Evolutionary conservation across 2,329 filamentous ascomycete genomes (phyloP).

Genomic region (Cytospora leucostoma): DNA sequence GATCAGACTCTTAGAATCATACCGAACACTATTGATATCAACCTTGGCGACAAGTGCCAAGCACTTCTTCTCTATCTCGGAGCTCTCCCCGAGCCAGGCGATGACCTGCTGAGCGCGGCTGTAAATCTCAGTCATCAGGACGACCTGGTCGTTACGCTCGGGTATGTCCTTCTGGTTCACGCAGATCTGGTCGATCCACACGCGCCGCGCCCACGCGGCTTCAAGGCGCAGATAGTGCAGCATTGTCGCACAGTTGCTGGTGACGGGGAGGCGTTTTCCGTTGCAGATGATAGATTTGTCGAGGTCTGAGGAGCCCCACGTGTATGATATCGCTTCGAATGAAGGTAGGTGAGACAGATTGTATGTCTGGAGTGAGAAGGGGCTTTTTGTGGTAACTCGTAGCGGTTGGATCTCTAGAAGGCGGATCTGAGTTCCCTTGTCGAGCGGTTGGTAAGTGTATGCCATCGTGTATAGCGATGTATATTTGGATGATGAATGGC

Average conservation of each 20-base stretch:
- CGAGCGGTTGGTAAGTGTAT: background rate
- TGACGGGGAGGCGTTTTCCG: constrained; percentile 13
- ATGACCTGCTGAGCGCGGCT: constrained; percentile 24
- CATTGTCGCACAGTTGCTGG: constrained; percentile 19
- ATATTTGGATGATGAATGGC: too few relatives aligned
- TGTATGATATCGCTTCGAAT: constrained; percentile 20
- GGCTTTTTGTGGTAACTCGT: background rate
- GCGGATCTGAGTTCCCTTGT: background rate
- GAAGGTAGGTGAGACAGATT: background rate
- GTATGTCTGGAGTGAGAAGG: constrained; percentile 2
- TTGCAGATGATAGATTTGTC: constrained; percentile 40
- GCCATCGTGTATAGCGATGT: too few relatives aligned
- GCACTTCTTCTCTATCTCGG: background rate
- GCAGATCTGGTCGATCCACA: constrained; percentile 32
- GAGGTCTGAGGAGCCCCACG: constrained; percentile 8
- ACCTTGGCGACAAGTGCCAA: background rate
- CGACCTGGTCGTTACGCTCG: constrained; percentile 29
- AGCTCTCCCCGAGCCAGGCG: background rate
- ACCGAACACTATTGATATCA: background rate
- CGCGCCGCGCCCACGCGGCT: background rate
- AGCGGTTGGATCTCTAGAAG: background rate
- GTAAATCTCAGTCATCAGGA: constrained; percentile 28
- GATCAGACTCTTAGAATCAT: too few relatives aligned
- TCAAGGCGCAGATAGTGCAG: constrained; percentile 9
- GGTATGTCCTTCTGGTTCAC: constrained; percentile 29